Base-by-base conservation (phyloP, 371 early-diverging fungal genomes). In the Haplosporangium sp. region DNA sequence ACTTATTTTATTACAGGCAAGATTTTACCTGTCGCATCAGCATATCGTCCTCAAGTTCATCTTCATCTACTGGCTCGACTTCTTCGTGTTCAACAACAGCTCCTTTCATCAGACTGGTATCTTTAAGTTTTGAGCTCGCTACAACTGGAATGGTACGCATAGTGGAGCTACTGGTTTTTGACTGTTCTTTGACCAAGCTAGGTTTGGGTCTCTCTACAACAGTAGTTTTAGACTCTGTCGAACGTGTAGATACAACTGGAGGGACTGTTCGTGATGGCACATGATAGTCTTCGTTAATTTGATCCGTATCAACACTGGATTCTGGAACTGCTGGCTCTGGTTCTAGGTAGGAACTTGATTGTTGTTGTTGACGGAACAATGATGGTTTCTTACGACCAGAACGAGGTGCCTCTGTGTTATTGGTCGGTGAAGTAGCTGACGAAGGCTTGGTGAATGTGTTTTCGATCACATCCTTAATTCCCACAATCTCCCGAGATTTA, bases 31-130 rank as follows among this genome's bases (percentile, higher is more conserved):
- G 89, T 44, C 85, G 77, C 48, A 88, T 67, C 66, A 89, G 85
- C 90, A 90, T 89, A 42, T 90, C 88, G 9, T 87, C 87, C 65
- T 89, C 88, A 10, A 88, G 83, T 52, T 86, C 75, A 17, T 90
- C 89, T 37, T 86, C 61, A 64, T 90, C 86, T 3, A 89, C 82
- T 15, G 85, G 72, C 7, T 82, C 86, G n/a, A 83, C 79, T 0
- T 87, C 87, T n/a, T 70, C 74, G 10, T 84, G 84, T 74, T 90
- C 89, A 62, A 88, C 84, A 5, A 90, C 87, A 4, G 82, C 83
- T 15, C 88, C 88, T 62, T 84, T 84, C 90, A 90, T 86, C 4
- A 85, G 69, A 2, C 85, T 76, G 7, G 87, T 87, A 56, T 90
- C 90, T 55, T 67, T 69, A 15, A 78, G 67, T 53, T 85, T 69